phyloP scores from a whole-genome alignment of 768 basidiomycete genomes.

The Candolleomyces aberdarensis region DNA sequence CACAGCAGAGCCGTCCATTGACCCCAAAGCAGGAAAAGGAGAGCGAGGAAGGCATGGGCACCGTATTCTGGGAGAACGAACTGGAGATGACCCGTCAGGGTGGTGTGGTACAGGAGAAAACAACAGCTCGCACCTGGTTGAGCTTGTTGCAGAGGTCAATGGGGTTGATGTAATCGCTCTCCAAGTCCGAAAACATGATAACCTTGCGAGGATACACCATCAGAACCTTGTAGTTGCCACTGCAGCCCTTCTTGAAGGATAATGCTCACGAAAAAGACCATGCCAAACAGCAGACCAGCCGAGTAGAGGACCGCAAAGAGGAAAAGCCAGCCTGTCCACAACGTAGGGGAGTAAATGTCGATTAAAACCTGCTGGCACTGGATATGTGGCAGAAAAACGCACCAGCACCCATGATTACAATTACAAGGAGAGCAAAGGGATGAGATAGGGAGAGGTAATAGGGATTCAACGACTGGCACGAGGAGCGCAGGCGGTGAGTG shows the following conservation, averaged over 20 bases:
- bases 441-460: background rate
- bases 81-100: constrained; percentile 34
- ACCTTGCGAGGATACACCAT: constrained; percentile 51
- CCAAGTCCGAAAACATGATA: constrained; percentile 99
- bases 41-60: constrained; percentile 87
- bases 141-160: constrained; percentile 99
- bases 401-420: constrained; percentile 4
- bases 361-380: background rate
- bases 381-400: background rate
- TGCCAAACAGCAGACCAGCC: constrained; percentile 94
- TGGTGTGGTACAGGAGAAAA: no score
- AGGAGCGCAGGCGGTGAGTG: background rate
- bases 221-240: no score
- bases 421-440: background rate
- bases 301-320: constrained; percentile 85
- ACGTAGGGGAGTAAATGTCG: background rate
- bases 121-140: constrained; percentile 68
- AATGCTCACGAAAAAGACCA: constrained; percentile 95
- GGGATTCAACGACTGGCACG: background rate
- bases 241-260: no score
- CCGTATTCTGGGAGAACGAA: constrained; percentile 97
- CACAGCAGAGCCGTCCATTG: constrained; percentile 94
- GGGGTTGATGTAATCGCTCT: constrained; percentile 99
- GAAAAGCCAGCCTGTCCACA: constrained; percentile 83
- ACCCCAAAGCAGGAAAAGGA: constrained; percentile 89